Base-by-base conservation (phyloP, 2,329 filamentous ascomycete genomes). In the Ilyonectria mors-panacis region DNA sequence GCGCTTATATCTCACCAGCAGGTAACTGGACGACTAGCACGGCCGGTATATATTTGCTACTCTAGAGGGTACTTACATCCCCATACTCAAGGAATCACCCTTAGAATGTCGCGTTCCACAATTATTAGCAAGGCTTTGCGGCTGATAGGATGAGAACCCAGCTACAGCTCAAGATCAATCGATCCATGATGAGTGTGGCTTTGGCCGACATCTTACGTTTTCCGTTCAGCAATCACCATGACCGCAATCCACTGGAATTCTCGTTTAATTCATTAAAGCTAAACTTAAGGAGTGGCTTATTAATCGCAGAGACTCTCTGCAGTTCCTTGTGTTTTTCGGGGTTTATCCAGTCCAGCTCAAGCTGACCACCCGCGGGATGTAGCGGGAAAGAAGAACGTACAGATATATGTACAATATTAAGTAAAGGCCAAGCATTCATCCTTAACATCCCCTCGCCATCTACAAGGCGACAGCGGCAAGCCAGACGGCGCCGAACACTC, bases 401-500 rank as follows among this genome's bases (percentile, higher is more conserved):
- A 28, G 6, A 45, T 57, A 45, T 57, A 30, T 57, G 15, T n/a
- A 47, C 37, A 30, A n/a, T 44, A 50, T 30, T 30, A 45, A 57
- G 21, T 51, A 48, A 48, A 57, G 35, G 42, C 23, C 2, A 21
- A 15, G 21, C 37, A 12, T n/a, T 60, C 48, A 44, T 54, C 9
- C 15, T 26, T 19, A 48, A 19, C 21, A 17, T 48, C 17, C 33
- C 12, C 33, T 28, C 15, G 13, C 12, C 23, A 30, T 54, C 67
- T 67, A 78, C 28, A 77, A 65, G 10, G 65, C 68, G 33, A 73
- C 70, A 17, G 70, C 76, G 33, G 61, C 56, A 6, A 72, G 21
- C 73, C 75, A 78, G 60, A 69, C 66, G 17, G 56, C 64, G 3
- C 68, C 73, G 39, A 77, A 74, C 54, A 77, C 44, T 30, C 69